Conservation (phyloP, 2,329 filamentous ascomycete species). For the Dactylella cylindrospora region DNA sequence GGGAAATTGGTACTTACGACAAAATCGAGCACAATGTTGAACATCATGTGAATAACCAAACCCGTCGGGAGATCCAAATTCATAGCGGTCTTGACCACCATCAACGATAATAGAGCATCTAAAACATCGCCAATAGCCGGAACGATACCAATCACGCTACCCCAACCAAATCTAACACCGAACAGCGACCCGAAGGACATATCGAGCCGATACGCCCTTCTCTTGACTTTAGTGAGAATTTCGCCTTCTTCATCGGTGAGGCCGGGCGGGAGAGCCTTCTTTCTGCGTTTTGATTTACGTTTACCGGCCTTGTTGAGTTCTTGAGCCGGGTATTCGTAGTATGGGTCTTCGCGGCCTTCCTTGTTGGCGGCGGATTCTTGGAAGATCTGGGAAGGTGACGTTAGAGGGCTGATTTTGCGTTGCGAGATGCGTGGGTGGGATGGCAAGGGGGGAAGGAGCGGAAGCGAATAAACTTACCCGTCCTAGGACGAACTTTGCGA, state of each 20-base stretch:
- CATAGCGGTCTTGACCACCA: constrained; percentile 71
- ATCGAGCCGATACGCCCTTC: constrained; percentile 81
- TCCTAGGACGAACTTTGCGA: constrained; percentile 59
- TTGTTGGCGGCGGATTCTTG: constrained; percentile 62
- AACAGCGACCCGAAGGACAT: constrained; percentile 78
- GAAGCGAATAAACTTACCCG: constrained; percentile 40
- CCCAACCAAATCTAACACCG: constrained; percentile 85
- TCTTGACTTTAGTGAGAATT: constrained; percentile 81
- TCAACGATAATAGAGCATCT: constrained; percentile 72
- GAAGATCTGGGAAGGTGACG: constrained; percentile 53
- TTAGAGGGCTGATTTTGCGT: too few species aligned
- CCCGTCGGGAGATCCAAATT: constrained; percentile 70
- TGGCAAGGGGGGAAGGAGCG: background rate
- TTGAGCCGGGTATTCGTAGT: constrained; percentile 73
- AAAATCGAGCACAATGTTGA: constrained; percentile 77
- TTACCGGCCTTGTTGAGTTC: constrained; percentile 52
- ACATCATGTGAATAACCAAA: constrained; percentile 70
- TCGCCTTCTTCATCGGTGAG: constrained; percentile 79
- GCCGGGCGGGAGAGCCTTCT: constrained; percentile 79
- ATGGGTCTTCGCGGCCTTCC: constrained; percentile 76
- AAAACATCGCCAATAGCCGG: constrained; percentile 75
- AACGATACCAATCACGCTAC: constrained; percentile 78
- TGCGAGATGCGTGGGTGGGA: too few species aligned
- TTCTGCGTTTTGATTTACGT: constrained; percentile 73
- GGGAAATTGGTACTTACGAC: constrained; percentile 47